Evolutionary conservation across 192 early-diverging fungal species (phyloP).

Genomic region (Umbelopsis ramanniana): DNA sequence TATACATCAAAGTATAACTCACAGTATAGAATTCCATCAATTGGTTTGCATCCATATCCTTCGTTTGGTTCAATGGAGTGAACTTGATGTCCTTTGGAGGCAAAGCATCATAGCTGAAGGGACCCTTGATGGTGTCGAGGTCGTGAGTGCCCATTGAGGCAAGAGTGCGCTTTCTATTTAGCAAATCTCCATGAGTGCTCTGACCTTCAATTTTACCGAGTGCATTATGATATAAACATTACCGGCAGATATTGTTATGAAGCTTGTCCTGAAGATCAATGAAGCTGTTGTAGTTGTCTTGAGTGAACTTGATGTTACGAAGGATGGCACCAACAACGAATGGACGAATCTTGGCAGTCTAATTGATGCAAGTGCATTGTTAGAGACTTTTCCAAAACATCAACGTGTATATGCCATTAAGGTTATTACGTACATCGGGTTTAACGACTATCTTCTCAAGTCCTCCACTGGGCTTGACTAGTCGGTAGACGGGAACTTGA

Average conservation of each 20-base stretch:
- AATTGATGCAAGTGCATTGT: conserved; percentile 7
- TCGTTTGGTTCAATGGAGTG: conserved; percentile 88
- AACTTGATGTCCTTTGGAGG: conserved; percentile 92
- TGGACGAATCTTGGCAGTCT: conserved; percentile 87
- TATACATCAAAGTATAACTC: conserved; percentile 48
- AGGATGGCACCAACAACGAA: conserved; percentile 90
- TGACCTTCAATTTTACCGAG: conserved; percentile 7
- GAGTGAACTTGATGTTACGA: conserved; percentile 82
- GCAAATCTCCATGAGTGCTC: neutral
- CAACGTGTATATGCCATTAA: neutral
- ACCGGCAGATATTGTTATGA: conserved; percentile 95
- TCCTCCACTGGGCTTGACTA: conserved; percentile 60
- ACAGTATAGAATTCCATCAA: conserved; percentile 85
- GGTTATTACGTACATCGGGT: conserved; percentile 59
- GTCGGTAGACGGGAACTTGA: conserved; percentile 69
- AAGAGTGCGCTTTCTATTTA: conserved; percentile 81
- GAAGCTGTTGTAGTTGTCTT: conserved; percentile 89
- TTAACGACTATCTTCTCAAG: conserved; percentile 70
- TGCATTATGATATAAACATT: neutral
- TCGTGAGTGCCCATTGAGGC: conserved; percentile 99
- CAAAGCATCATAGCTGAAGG: conserved; percentile 95
- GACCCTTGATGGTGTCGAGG: conserved; percentile 90
- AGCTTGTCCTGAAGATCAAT: conserved; percentile 99
- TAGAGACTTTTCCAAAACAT: too few species aligned
- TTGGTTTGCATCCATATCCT: conserved; percentile 84